These are phyloP conservation scores for Phytophthora pinifolia DNA, from an alignment of 352 stramenopile genomes.

Conservation along the genomic window DNA sequence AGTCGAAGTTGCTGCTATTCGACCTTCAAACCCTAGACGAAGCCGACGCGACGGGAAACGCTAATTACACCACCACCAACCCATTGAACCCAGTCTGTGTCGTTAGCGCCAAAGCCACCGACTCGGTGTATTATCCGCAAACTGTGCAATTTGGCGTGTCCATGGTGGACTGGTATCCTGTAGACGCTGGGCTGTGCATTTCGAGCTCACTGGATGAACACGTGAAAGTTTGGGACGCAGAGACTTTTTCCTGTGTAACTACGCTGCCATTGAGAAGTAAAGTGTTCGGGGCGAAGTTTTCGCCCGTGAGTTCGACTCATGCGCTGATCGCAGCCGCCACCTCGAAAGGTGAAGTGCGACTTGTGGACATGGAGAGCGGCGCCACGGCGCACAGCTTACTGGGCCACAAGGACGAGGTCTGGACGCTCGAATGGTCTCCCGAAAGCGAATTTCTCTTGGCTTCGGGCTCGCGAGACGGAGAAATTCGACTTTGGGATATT, in stretches of 20 bases:
- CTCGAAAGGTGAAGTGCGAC: constrained; percentile 55
- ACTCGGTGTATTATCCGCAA: not conserved
- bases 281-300: constrained; percentile 74
- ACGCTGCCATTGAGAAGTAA: constrained; percentile 60
- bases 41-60: constrained; percentile 4
- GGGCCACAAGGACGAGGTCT: constrained; percentile 80
- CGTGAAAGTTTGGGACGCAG: constrained; percentile 78
- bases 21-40: constrained; percentile 57
- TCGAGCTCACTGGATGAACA: constrained; percentile 68
- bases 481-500: constrained; percentile 88
- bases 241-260: constrained; percentile 65
- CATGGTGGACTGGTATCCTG: constrained; percentile 85
- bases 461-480: constrained; percentile 55
- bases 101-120: constrained; percentile 13
- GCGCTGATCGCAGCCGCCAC: constrained; percentile 71
- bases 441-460: constrained; percentile 71
- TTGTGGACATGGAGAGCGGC: constrained; percentile 77
- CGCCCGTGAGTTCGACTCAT: constrained; percentile 49
- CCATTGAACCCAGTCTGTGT: constrained; percentile 29
- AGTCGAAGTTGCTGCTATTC: constrained; percentile 62
- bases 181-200: constrained; percentile 83
- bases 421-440: constrained; percentile 73
- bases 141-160: constrained; percentile 63
- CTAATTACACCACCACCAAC: constrained; percentile 37
- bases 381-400: constrained; percentile 66